Base-by-base conservation (phyloP, 805 yeast genomes). In the Pichia eremophila region DNA sequence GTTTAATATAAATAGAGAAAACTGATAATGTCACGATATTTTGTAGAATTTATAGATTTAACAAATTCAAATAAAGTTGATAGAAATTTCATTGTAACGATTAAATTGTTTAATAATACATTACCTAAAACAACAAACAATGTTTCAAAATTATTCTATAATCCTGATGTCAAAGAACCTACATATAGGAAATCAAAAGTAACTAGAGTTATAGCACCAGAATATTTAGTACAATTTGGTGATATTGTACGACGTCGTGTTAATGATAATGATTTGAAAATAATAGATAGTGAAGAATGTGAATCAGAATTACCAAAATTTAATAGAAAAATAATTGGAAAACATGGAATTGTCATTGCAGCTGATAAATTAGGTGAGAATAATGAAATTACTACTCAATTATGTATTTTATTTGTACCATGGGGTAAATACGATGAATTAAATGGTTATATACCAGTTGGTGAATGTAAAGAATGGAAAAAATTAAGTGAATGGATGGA, bases 181-280 rank as follows among this genome's bases (percentile, higher is more conserved):
- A 32, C 42, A 31, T 61, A 53, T 41, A 51, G 53, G 38, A 50
- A 54, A 17, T 44, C 61, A 1, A 8, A 27, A 14, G 45, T 62
- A 3, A 52, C 65, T 2, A 50, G 65, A 37, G 46, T 62, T 7
- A 47, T 61, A 34, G 52, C 63, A 8, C 65, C 66, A 5, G 65
- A 62, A 44, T 61, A 53, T 46, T 47, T 62, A 5, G 43, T 61
- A 2, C 65, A 61, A 43, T 50, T 49, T 25, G 65, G 65, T 9
- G 40, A 43, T 15, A 47, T 60, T 1, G 42, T 43, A 1, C 45
- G 54, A 38, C 29, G 58, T 17, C 19, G 17, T 36, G 35, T 43
- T 4, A 2, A 45, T 39, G 17, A 6, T 5, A 32, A n/a, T 15
- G 31, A 27, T 17, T 17, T 10, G 22, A 15, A 18, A n/a, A 10